Base-by-base conservation (phyloP, 2,329 filamentous ascomycete genomes). In the Verticillium isaacii region DNA sequence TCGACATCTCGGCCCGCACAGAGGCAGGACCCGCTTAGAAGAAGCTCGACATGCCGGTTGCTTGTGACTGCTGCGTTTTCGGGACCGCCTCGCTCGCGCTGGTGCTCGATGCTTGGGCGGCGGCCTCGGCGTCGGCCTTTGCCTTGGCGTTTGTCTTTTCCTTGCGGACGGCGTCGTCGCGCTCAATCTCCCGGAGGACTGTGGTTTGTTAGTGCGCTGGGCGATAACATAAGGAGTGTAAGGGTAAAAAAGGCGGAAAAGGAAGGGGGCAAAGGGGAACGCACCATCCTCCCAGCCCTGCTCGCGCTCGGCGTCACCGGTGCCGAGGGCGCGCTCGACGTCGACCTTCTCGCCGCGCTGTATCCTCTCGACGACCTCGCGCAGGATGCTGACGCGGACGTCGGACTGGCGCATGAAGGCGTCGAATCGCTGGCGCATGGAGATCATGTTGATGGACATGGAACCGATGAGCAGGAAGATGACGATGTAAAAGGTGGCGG, bases 381-480 rank as follows among this genome's bases (percentile, higher is more conserved):
- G 85, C 63, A 99, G 75, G 34, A 92, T 72, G 2, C 82, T 84
- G 65, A 99, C 90, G 71, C 91, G 89, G 7, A 91, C 87, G 68
- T 97, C 91, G 5, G 93, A 89, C 67, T 88, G 87, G 58, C 93
- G 86, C 70, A 82, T 86, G 68, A 90, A 93, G 11, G 88, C 86
- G 36, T 83, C 81, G 70, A 88, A 90, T 58, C 93, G 89, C 68
- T 90, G 91, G 69, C 89, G 89, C 69, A 98, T 74, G 39, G 88
- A 83, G 70, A 99, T 89, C 82, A 95, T 91, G 70, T 97, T 91
- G 68, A 99, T 97, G 15, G 94, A 91, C 82, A 97, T 96, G 64
- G 92, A 97, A 4, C 96, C 96, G 66, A 98, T 94, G 65, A 98
- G 83, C 50, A 93, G 80, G 70, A 93, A 93, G 65, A 94, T 91